These are phyloP conservation scores for Thelephora terrestris DNA, from an alignment of 1,284 basidiomycete genomes.

Conservation along the genomic window DNA sequence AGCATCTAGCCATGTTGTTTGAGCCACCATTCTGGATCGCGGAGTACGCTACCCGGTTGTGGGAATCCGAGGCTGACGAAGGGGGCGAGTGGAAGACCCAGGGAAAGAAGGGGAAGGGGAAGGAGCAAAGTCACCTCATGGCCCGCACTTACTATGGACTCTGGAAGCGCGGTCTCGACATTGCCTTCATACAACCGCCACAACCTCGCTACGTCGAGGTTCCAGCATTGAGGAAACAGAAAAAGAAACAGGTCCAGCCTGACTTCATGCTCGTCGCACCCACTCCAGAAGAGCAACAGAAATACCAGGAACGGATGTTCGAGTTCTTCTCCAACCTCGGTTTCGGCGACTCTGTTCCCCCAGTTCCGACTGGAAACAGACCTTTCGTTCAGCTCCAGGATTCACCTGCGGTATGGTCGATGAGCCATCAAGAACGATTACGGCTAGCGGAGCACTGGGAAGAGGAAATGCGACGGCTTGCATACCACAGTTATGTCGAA, in stretches of 20 bases:
- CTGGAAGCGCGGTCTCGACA: conserved; percentile 13
- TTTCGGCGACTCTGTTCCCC: conserved; percentile 12
- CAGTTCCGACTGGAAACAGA: conserved; percentile 9
- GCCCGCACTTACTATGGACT: conserved; percentile 13
- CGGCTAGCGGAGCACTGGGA: conserved; percentile 15
- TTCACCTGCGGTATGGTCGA: conserved; percentile 15
- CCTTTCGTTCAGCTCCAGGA: conserved; percentile 11
- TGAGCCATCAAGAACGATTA: conserved; percentile 17
- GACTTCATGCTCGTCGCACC: neutral
- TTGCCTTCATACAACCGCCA: conserved; percentile 11
- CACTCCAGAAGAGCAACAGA: neutral
- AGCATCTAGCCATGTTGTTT: conserved; percentile 8
- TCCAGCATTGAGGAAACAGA: neutral
- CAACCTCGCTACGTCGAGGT: neutral
- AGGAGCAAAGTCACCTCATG: conserved; percentile 4
- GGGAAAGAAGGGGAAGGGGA: conserved; percentile 5
- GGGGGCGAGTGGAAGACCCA: conserved; percentile 13
- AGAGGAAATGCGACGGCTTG: conserved; percentile 13
- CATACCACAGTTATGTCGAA: conserved; percentile 11
- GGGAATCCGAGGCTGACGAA: conserved; percentile 9
- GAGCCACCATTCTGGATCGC: conserved; percentile 17
- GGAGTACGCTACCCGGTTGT: conserved; percentile 4
- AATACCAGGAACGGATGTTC: neutral
- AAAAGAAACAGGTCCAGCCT: neutral
- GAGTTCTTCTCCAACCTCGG: conserved; percentile 18